Evolutionary conservation across 2,329 filamentous ascomycete species (phyloP), one percentile per base, ranked within the genome.

Genomic region (Aureobasidium sp.): DNA sequence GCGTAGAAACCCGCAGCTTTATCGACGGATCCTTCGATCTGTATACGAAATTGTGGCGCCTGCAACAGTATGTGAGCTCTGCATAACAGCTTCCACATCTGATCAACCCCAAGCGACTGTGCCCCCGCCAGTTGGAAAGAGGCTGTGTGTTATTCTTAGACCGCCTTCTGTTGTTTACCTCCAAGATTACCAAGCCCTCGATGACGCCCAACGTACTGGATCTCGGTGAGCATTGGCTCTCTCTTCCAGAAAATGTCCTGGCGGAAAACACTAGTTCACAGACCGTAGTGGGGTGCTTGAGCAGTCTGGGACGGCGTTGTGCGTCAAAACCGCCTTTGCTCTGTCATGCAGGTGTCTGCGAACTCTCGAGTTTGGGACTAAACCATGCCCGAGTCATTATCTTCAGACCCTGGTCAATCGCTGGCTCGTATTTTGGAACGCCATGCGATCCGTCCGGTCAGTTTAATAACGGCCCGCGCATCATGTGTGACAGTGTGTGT

Each of bases 401-500:
- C 42, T 35, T 19, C 37, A 49, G 55, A 38, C 55, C 43, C 29
- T 49, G 53, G 55, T 49, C 55, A 38, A 38, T 40, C 43, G 35
- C 43, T 58, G 42, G 43, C n/a, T 47, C 23, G 25, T 40, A 21
- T 58, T 49, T 58, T 49, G 23, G 55, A 31, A 58, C 55, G 19
- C 55, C 23, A 37, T 38, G 35, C 55, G 55, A 49, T 58, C 55
- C 33, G 35, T 58, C 19, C 55, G 21, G 55, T 58, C 55, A 49
- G 33, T 58, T 58, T 58, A 40, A 58, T 58, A 47, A 49, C 55
- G 55, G 55, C 43, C 43, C 55, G 55, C 42, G 55, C 55, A 58
- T 58, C 55, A 58, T 58, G 55, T 58, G 55, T n/a, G n/a, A n/a
- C n/a, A n/a, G n/a, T 58, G 55, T 58, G 42, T 58, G 55, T 58